Conservation (phyloP, 140 eudicot genomes). For the Cichorium intybus region DNA sequence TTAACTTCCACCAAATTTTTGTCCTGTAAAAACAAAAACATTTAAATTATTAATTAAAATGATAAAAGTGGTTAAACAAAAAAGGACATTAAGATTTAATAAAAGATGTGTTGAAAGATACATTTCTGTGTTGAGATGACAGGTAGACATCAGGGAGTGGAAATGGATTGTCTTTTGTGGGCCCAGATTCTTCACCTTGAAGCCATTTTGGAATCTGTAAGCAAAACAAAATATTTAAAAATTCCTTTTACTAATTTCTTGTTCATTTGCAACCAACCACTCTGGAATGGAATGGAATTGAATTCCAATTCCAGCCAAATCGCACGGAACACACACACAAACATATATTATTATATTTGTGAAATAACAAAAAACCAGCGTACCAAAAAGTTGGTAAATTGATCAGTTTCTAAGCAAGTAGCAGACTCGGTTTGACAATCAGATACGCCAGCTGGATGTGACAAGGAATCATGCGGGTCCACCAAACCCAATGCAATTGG, state of each 20-base stretch:
- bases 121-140: constrained; percentile 79
- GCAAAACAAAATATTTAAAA: not conserved
- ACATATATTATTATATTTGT: not conserved
- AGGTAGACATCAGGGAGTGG: constrained; percentile 80
- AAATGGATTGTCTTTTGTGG: constrained; percentile 90
- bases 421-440: constrained; percentile 81
- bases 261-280: too few species aligned
- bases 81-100: not conserved
- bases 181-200: constrained; percentile 60
- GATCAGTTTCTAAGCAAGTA: constrained; percentile 77
- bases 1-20: constrained; percentile 76
- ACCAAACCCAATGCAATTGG: constrained; percentile 87
- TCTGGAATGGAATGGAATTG: not conserved
- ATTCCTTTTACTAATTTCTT: too few species aligned
- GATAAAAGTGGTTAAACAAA: too few species aligned
- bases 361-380: not conserved
- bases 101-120: constrained; percentile 25
- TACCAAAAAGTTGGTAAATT: constrained; percentile 85
- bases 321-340: not conserved
- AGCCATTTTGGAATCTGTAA: constrained; percentile 89
- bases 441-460: constrained; percentile 95
- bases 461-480: constrained; percentile 89
- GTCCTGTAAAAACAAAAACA: constrained; percentile 42
- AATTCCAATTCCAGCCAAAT: not conserved
- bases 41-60: not conserved